Base-by-base conservation (phyloP, 2,329 filamentous ascomycete genomes). In the Ilyonectria sp. region DNA sequence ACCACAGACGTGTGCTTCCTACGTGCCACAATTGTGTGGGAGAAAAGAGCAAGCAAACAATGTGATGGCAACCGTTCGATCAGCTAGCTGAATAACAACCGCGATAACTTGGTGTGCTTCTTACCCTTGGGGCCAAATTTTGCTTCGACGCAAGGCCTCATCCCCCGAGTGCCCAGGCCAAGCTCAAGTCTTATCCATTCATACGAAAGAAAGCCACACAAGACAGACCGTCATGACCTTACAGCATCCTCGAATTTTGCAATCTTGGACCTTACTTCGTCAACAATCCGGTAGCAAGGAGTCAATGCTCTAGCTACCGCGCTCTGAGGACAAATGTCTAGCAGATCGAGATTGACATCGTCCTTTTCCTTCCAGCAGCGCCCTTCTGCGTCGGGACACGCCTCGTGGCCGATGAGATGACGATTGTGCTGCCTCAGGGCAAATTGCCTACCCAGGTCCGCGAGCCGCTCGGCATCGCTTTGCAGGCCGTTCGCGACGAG, bases 241-340 rank as follows among this genome's bases (percentile, higher is more conserved):
- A 54, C 35, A 35, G 50, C 29, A 35, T 54, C 50, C 50, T 54
- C 50, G 11, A 68, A 59, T 40, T 77, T 69, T n/a, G 70, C 64
- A 19, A 77, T 74, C 71, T 74, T 76, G 11, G 57, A 60, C 29
- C 65, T 67, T 21, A 77, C 75, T 46, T 78, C 76, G 60, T 77
- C 74, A 19, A 78, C 75, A 21, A 78, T 76, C 7, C 75, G 73
- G 56, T 76, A 76, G 62, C 75, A 77, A 29, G 75, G 75, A 19
- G 73, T 69, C 68, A 77, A 57, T 26, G 70, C 72, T 55, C 71
- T 62, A 7, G 71, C 73, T 29, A 66, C 57, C 3, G 74, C 63
- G 57, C 69, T 72, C 31, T 73, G 71, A 2, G 76, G 75, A 64
- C 76, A 78, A 6, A 78, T 40, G 60, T 78, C 76, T 5, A 73